These are phyloP conservation scores for Leishmania lainsoni DNA, from an alignment of 208 protist genomes.

Conservation along the genomic window DNA sequence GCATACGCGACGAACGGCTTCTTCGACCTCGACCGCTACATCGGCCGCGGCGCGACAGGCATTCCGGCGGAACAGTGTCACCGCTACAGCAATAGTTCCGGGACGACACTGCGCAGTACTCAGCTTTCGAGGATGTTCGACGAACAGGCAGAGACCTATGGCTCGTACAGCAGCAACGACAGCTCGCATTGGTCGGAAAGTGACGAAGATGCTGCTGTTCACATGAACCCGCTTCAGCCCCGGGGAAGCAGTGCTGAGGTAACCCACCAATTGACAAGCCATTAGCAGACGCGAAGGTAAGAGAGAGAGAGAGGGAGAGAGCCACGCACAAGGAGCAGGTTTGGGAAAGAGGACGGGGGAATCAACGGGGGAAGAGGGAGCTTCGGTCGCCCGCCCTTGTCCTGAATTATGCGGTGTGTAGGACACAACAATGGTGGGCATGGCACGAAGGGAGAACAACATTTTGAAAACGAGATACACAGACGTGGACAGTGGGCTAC, in stretches of 20 bases:
- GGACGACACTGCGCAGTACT: neutral
- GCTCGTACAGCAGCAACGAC: constrained; percentile 15
- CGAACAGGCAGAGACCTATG: neutral
- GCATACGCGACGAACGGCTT: constrained; percentile 33
- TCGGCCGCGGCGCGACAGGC: neutral
- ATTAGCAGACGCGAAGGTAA: no score
- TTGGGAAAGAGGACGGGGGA: neutral
- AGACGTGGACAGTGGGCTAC: neutral
- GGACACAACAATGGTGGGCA: no score
- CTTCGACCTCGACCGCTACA: constrained; percentile 26
- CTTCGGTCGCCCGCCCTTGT: no score
- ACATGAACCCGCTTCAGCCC: constrained; percentile 20
- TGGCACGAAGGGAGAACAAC: no score
- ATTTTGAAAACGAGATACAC: no score
- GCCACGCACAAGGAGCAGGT: neutral
- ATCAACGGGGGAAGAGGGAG: neutral
- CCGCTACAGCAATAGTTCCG: neutral
- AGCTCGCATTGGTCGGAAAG: neutral
- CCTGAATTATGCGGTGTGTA: no score
- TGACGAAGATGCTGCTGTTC: constrained; percentile 6
- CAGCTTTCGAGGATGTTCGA: neutral
- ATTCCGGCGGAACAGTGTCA: neutral
- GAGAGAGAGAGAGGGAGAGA: neutral
- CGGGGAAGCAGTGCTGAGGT: neutral
- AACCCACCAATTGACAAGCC: neutral